These are phyloP conservation scores for Boletellus ananiceps DNA, from an alignment of 768 basidiomycete genomes.

Conservation along the genomic window DNA sequence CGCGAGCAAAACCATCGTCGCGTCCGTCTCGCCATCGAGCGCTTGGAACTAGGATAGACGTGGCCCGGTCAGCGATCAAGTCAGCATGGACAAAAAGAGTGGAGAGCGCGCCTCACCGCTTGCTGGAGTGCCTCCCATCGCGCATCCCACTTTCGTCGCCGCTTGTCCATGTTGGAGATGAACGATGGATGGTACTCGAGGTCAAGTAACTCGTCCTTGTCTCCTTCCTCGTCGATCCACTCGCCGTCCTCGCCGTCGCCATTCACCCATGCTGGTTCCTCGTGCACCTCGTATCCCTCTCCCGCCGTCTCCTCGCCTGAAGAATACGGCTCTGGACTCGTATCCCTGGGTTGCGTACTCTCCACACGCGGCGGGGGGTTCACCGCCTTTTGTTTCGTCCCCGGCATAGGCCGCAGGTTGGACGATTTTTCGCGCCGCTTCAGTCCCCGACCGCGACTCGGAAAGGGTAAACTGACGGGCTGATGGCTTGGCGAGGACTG, in stretches of 20 bases:
- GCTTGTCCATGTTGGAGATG: slow-evolving; percentile 60
- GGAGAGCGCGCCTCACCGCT: slow-evolving; percentile 40
- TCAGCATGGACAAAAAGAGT: too few relatives aligned
- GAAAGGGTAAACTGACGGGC: slow-evolving; percentile 43
- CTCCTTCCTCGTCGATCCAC: slow-evolving; percentile 70
- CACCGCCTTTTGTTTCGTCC: slow-evolving; percentile 30
- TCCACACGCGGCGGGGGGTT: slow-evolving; percentile 76
- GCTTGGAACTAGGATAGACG: slow-evolving; percentile 56
- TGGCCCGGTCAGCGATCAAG: slow-evolving; percentile 1
- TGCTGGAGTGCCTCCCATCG: slow-evolving; percentile 73
- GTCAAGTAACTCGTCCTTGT: slow-evolving; percentile 67
- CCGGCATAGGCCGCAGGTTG: slow-evolving; percentile 29
- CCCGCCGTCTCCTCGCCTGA: slow-evolving; percentile 79
- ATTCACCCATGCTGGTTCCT: slow-evolving; percentile 37
- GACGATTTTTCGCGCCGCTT: slow-evolving; percentile 42
- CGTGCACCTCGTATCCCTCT: slow-evolving; percentile 44
- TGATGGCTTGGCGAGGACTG: slow-evolving; percentile 38
- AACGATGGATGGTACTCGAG: slow-evolving; percentile 74
- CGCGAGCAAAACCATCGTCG: slow-evolving; percentile 70
- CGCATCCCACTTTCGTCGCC: slow-evolving; percentile 67
- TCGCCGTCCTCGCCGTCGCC: slow-evolving; percentile 40
- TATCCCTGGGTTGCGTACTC: slow-evolving; percentile 79
- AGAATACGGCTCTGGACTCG: slow-evolving; percentile 70
- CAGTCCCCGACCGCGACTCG: slow-evolving; percentile 41
- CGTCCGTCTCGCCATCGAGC: slow-evolving; percentile 75